Percentiles rank a stretch among this genome's conserved stretches.
Conservation (phyloP, 2,329 filamentous ascomycete species). For the Periconia macrospinosa region DNA sequence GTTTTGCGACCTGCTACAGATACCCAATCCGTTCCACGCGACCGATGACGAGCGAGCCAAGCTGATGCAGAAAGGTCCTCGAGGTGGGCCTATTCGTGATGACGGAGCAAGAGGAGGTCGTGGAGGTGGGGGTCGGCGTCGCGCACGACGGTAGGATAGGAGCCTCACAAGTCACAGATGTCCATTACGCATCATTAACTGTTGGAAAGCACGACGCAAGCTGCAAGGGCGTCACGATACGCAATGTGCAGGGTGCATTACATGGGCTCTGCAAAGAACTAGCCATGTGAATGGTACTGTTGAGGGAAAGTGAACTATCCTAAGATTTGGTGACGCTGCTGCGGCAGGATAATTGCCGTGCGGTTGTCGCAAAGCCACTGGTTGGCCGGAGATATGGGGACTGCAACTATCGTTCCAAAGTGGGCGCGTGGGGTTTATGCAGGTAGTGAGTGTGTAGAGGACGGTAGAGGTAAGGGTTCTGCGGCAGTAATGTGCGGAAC, state of each 20-base stretch:
- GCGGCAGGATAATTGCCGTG: constrained; percentile 1
- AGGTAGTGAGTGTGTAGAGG: too few relatives aligned
- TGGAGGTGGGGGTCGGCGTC: constrained; percentile 26
- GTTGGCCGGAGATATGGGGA: too few relatives aligned
- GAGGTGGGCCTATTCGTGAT: constrained; percentile 28
- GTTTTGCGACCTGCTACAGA: constrained; percentile 77
- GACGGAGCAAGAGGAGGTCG: constrained; percentile 15
- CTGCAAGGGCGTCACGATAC: not conserved
- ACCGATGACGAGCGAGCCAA: constrained; percentile 65
- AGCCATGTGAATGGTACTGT: constrained; percentile 1
- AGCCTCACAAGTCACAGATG: too few relatives aligned
- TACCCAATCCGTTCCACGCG: constrained; percentile 75
- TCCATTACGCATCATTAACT: too few relatives aligned
- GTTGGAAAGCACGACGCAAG: too few relatives aligned
- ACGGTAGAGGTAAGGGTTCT: not conserved
- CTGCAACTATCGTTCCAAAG: too few relatives aligned
- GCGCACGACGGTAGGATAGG: constrained; percentile 12
- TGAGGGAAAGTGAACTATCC: not conserved
- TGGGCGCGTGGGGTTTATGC: not conserved
- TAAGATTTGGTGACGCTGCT: not conserved
- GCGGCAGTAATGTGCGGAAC: not conserved
- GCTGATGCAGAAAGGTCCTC: constrained; percentile 33
- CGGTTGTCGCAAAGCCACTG: not conserved
- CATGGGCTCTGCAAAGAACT: not conserved
- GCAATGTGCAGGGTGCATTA: not conserved